Evolutionary conservation across 2,329 filamentous ascomycete species (phyloP).

Genomic region (Sclerotinia trifoliorum): DNA sequence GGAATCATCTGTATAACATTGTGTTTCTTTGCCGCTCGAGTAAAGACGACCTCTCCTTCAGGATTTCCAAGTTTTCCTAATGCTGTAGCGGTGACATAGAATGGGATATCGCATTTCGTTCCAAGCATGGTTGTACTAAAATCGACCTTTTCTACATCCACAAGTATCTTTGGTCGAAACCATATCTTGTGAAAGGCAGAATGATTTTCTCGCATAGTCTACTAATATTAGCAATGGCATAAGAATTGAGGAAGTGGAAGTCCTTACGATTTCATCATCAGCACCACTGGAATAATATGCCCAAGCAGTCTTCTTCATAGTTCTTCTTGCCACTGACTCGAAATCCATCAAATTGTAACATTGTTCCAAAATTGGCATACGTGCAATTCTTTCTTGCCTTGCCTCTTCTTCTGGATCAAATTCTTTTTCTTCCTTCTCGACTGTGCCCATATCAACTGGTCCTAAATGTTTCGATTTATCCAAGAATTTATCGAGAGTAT

Average conservation of each 20-base stretch:
- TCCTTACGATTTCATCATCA: conserved; percentile 77
- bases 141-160: conserved; percentile 86
- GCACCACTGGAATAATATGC: conserved; percentile 96
- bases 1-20: conserved; percentile 98
- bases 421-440: conserved; percentile 64
- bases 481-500: conserved; percentile 83
- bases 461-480: conserved; percentile 83
- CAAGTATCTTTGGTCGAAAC: conserved; percentile 87
- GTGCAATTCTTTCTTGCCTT: conserved; percentile 68
- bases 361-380: conserved; percentile 78
- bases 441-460: conserved; percentile 83
- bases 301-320: conserved; percentile 98
- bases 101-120: conserved; percentile 77
- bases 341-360: conserved; percentile 97
- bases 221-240: conserved; percentile 27
- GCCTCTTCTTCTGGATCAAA: conserved; percentile 70
- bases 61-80: conserved; percentile 92
- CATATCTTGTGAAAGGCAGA: conserved; percentile 94
- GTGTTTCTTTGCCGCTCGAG: conserved; percentile 78
- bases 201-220: conserved; percentile 96
- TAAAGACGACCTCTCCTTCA: conserved; percentile 91
- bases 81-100: conserved; percentile 95
- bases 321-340: conserved; percentile 81
- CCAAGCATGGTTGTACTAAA: conserved; percentile 92
- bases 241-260: not conserved